These are phyloP conservation scores for Intubia oerlemansii DNA, from an alignment of 2,329 filamentous ascomycete genomes.

Conservation along the genomic window DNA sequence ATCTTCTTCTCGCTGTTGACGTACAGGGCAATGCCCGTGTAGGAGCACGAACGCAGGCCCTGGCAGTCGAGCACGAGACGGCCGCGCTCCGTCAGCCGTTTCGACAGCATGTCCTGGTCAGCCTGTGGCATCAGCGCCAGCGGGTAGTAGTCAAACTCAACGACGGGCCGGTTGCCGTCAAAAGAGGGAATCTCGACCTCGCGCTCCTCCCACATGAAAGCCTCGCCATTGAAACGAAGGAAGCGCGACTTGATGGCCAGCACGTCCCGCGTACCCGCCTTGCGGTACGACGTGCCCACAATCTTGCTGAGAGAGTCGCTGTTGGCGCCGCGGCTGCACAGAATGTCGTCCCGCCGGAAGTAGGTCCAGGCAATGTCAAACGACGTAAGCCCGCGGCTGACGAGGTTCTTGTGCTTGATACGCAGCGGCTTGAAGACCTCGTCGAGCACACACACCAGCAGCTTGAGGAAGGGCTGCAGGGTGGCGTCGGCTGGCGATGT, in stretches of 20 bases:
- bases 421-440: slow-evolving; percentile 21
- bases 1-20: slow-evolving; percentile 7
- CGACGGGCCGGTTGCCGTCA: slow-evolving; percentile 18
- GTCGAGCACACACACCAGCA: slow-evolving; percentile 19
- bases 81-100: slow-evolving; percentile 15
- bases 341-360: slow-evolving; percentile 17
- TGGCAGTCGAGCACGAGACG: slow-evolving; percentile 20
- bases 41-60: slow-evolving; percentile 18
- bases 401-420: slow-evolving; percentile 15
- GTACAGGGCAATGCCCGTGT: slow-evolving; percentile 19
- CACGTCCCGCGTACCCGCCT: slow-evolving; percentile 1
- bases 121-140: slow-evolving; percentile 14
- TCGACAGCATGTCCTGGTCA: slow-evolving; percentile 11
- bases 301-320: slow-evolving; percentile 21
- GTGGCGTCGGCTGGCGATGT: slow-evolving; percentile 7
- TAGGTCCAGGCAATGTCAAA: slow-evolving; percentile 22
- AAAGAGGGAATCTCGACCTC: slow-evolving; percentile 14
- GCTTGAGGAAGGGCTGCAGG: slow-evolving; percentile 17
- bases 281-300: slow-evolving; percentile 13
- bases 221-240: slow-evolving; percentile 18
- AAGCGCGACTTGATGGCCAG: slow-evolving; percentile 14
- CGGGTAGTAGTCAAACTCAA: slow-evolving; percentile 18
- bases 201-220: slow-evolving; percentile 19
- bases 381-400: slow-evolving; percentile 17
- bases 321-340: slow-evolving; percentile 18